Evolutionary conservation across 208 protist genomes (phyloP).

Genomic region (Acanthamoeba triangularis): DNA sequence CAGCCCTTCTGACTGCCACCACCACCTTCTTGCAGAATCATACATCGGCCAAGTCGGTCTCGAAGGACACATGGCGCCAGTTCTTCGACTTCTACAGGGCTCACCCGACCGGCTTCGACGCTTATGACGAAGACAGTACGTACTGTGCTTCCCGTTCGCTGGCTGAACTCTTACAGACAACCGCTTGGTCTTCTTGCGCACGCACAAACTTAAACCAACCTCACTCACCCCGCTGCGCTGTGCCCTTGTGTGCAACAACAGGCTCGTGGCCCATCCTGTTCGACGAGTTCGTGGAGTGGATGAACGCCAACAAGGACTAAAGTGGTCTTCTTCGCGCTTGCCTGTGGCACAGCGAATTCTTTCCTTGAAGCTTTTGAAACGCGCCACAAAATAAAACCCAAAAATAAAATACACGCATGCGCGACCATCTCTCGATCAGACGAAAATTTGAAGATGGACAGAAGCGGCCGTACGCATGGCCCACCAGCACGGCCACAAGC

Average conservation of each 20-base stretch:
- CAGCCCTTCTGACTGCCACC: not conserved
- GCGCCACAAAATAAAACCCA: not conserved
- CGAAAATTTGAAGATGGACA: not conserved
- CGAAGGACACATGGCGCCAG: slow-evolving; percentile 51
- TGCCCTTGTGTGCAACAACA: not conserved
- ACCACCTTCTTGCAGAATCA: not conserved
- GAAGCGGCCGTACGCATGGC: not conserved
- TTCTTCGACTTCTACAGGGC: slow-evolving; percentile 34
- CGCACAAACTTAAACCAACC: too few relatives aligned
- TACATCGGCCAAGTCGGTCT: slow-evolving; percentile 49
- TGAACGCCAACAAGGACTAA: slow-evolving; percentile 7
- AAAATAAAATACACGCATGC: not conserved
- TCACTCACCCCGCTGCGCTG: not conserved
- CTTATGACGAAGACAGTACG: slow-evolving; percentile 49
- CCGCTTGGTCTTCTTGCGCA: too few relatives aligned
- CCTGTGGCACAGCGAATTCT: not conserved
- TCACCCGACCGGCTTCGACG: not conserved
- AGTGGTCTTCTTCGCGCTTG: too few relatives aligned
- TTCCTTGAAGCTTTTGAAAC: not conserved
- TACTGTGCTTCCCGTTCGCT: not conserved
- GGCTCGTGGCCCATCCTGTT: slow-evolving; percentile 45
- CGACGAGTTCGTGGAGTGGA: slow-evolving; percentile 70
- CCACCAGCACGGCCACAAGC: not conserved
- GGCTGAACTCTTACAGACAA: not conserved
- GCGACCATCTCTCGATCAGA: not conserved